These are phyloP conservation scores for Rutidosis leptorrhynchoides DNA, from an alignment of 129 eudicot genomes.

Conservation along the genomic window DNA sequence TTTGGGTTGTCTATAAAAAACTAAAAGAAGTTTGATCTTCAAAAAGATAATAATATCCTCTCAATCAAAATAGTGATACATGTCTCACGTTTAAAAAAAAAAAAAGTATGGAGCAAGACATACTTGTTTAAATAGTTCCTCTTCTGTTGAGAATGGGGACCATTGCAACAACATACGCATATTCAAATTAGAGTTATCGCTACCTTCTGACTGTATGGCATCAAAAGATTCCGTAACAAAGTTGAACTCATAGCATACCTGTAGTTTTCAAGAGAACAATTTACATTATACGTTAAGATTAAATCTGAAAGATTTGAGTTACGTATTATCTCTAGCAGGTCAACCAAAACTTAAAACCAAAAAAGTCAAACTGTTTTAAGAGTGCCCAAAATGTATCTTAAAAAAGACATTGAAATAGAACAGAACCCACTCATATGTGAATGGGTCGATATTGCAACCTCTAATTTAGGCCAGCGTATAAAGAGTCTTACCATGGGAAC, in stretches of 20 bases:
- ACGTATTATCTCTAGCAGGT: background rate
- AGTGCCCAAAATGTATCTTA: background rate
- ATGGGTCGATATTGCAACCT: too few relatives aligned
- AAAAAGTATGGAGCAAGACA: constrained; percentile 4
- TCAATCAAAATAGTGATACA: background rate
- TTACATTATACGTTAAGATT: constrained; percentile 9
- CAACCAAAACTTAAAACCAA: background rate
- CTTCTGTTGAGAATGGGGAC: constrained; percentile 82
- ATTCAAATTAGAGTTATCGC: constrained; percentile 40
- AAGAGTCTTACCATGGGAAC: constrained; percentile 81
- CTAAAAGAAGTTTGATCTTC: background rate
- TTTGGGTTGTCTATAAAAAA: too few relatives aligned
- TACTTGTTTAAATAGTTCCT: constrained; percentile 67
- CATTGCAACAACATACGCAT: constrained; percentile 67
- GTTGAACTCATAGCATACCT: constrained; percentile 75
- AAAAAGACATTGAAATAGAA: background rate
- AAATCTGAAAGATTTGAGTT: background rate
- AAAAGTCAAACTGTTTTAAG: background rate
- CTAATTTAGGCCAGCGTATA: background rate
- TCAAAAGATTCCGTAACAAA: constrained; percentile 35
- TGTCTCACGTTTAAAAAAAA: background rate
- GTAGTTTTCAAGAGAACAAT: constrained; percentile 31
- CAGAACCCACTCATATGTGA: background rate
- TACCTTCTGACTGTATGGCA: constrained; percentile 31
- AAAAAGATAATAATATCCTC: constrained; percentile 5